These are phyloP conservation scores for Oryza brachyantha DNA, from an alignment of 176 grass and related monocot species.

Conservation along the genomic window DNA sequence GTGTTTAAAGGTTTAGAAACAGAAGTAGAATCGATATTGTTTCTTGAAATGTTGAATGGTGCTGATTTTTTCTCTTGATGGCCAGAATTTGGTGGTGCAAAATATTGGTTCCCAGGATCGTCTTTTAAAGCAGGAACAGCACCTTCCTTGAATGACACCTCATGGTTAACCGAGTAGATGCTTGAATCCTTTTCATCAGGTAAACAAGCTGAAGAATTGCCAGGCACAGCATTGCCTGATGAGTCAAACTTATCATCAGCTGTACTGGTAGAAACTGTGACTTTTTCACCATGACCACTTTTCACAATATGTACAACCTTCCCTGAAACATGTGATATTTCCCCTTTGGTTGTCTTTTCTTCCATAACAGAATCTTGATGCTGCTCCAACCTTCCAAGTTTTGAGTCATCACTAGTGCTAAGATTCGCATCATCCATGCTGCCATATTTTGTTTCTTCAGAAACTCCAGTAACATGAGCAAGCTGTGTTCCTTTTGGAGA, in stretches of 20 bases:
- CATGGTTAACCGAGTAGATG: conserved; percentile 20
- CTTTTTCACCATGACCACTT: conserved; percentile 21
- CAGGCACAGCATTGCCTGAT: neutral
- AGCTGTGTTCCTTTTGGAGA: conserved; percentile 45
- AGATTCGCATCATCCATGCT: conserved; percentile 26
- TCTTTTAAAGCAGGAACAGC: conserved; percentile 28
- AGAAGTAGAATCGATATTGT: neutral
- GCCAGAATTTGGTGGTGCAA: conserved; percentile 1
- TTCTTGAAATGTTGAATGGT: conserved; percentile 23
- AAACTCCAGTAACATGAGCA: conserved; percentile 30
- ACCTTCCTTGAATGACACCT: conserved; percentile 27
- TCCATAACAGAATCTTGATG: conserved; percentile 35
- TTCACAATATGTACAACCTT: conserved; percentile 14
- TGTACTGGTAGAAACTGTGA: conserved; percentile 13
- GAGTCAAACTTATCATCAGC: conserved; percentile 31
- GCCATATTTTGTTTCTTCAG: conserved; percentile 38
- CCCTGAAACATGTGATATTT: conserved; percentile 26
- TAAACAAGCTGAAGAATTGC: conserved; percentile 18
- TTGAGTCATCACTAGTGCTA: conserved; percentile 29
- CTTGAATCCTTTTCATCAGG: conserved; percentile 15
- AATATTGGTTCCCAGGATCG: conserved; percentile 17
- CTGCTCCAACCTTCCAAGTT: conserved; percentile 18
- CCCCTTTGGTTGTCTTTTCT: conserved; percentile 10
- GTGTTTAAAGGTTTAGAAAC: conserved; percentile 10
- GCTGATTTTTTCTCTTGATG: conserved; percentile 30